Percentiles rank a stretch among this genome's conserved stretches.
Conservation (phyloP, 768 basidiomycete genomes). For the Mycena crocata region DNA sequence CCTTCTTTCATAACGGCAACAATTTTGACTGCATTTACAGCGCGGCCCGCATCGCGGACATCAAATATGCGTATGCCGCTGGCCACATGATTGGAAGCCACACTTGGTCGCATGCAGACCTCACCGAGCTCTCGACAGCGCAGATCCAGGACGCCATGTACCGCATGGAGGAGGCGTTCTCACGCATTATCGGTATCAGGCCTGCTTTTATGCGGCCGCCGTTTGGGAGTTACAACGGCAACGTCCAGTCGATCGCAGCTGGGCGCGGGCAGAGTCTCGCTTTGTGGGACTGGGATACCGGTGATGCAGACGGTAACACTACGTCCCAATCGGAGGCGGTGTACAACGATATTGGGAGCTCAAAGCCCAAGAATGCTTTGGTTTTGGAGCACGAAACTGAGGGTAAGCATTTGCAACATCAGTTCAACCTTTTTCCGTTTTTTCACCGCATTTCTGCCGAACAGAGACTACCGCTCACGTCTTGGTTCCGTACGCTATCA, state of each 20-base stretch:
- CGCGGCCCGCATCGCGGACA: slow-evolving; percentile 11
- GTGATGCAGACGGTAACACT: slow-evolving; percentile 45
- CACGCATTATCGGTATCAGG: slow-evolving; percentile 44
- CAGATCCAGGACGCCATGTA: slow-evolving; percentile 51
- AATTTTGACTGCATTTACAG: slow-evolving; percentile 33
- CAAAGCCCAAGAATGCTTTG: slow-evolving; percentile 43
- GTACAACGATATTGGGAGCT: slow-evolving; percentile 37
- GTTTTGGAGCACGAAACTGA: slow-evolving; percentile 50
- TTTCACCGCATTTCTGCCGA: neutral
- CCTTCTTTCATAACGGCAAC: slow-evolving; percentile 36
- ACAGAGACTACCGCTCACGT: slow-evolving; percentile 10
- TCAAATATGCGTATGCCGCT: slow-evolving; percentile 27
- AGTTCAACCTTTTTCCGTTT: too few species aligned
- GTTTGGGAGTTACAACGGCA: slow-evolving; percentile 55
- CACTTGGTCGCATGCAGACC: slow-evolving; percentile 56
- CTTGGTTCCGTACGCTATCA: slow-evolving; percentile 20
- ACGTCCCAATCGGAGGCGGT: slow-evolving; percentile 34
- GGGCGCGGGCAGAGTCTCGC: slow-evolving; percentile 45
- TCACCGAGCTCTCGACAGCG: slow-evolving; percentile 45
- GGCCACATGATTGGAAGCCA: slow-evolving; percentile 58
- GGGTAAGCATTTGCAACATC: slow-evolving; percentile 27
- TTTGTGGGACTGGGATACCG: slow-evolving; percentile 54
- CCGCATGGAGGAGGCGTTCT: slow-evolving; percentile 42
- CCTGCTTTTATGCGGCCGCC: slow-evolving; percentile 57
- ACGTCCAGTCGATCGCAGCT: slow-evolving; percentile 49